A percentile compares a stretch with the other conserved stretches of the same genome.
phyloP scores from a whole-genome alignment of 2,329 filamentous ascomycete genomes.

The Pleoardoris graminearum region DNA sequence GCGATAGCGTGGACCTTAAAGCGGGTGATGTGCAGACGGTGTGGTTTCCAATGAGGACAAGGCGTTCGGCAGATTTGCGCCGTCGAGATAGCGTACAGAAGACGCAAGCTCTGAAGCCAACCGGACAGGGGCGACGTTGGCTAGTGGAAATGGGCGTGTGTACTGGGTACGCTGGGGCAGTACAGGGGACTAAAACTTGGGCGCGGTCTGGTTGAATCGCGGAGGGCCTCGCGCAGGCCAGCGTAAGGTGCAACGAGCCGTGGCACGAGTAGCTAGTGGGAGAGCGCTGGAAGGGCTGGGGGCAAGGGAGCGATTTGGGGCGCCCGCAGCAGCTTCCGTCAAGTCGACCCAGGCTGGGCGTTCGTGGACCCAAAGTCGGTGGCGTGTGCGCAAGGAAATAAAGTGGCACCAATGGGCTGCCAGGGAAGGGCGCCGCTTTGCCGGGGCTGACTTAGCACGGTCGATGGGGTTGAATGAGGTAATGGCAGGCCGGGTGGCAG shows the following conservation, averaged over 20 bases:
- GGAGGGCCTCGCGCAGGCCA: constrained; percentile 40
- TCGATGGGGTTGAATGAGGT: too few relatives aligned
- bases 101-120: constrained; percentile 39
- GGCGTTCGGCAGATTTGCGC: constrained; percentile 47
- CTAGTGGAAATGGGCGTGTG: constrained; percentile 12
- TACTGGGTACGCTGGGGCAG: not conserved
- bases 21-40: constrained; percentile 56
- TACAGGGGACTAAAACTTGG: not conserved
- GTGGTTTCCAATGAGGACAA: constrained; percentile 43
- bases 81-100: constrained; percentile 46
- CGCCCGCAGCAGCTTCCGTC: constrained; percentile 33
- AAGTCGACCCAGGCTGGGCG: constrained; percentile 25
- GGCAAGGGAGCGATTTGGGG: constrained; percentile 28
- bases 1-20: constrained; percentile 51
- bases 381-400: constrained; percentile 44
- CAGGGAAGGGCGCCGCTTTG: constrained; percentile 33
- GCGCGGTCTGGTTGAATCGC: constrained; percentile 34
- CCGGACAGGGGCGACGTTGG: constrained; percentile 31
- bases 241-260: constrained; percentile 40
- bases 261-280: constrained; percentile 40
- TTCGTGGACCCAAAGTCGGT: constrained; percentile 25
- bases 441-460: constrained; percentile 38
- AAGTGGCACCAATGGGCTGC: constrained; percentile 40
- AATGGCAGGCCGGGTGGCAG: constrained; percentile 32
- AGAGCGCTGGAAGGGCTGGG: constrained; percentile 21